Base-by-base conservation (phyloP, 2,329 filamentous ascomycete species). In the Orbilia javanica region DNA sequence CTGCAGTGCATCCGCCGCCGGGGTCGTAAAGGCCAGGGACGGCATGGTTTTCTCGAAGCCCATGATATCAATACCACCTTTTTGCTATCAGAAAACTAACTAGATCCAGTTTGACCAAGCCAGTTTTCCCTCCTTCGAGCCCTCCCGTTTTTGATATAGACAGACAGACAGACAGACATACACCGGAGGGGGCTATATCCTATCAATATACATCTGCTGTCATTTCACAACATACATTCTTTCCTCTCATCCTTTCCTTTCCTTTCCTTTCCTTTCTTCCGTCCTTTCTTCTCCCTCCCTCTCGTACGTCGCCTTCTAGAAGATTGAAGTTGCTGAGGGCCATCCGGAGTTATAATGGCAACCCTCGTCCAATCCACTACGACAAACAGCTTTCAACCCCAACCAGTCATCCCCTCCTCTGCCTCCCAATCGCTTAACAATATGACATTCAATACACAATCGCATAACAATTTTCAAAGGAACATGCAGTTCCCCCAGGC, bases 371-470 rank as follows among this genome's bases (percentile, higher is more conserved):
- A 95, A 86, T 90, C 91, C 10, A 77, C 73, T 34, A 71, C 73
- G 8, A 53, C 73, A 53, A 77, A 77, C 39, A 77, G 79, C 92
- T 92, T 83, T 89, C 92, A 80, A 57, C 80, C 82, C 88, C 84
- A 90, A 91, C 81, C 79, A 67, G 62, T 88, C 90, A 82, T 90
- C 90, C 80, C 91, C 94, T 88, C 90, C 94, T 82, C 92, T 93
- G 84, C 88, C 90, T 82, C 89, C 91, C 84, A 89, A 91, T 79
- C 87, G 88, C 68, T 91, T 92, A 78, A 87, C 89, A 48, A 88
- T 88, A 70, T 89, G 91, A 83, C 83, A 87, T 70, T 83, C 85
- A 63, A 83, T 86, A 69, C 88, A 88, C 82, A 82, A 85, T 67
- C 88, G 6, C 73, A 77, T 42, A 77, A 79, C 60, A 79, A 79